Conservation (phyloP, 768 basidiomycete genomes). For the Tylopilus cervinicoccineus region DNA sequence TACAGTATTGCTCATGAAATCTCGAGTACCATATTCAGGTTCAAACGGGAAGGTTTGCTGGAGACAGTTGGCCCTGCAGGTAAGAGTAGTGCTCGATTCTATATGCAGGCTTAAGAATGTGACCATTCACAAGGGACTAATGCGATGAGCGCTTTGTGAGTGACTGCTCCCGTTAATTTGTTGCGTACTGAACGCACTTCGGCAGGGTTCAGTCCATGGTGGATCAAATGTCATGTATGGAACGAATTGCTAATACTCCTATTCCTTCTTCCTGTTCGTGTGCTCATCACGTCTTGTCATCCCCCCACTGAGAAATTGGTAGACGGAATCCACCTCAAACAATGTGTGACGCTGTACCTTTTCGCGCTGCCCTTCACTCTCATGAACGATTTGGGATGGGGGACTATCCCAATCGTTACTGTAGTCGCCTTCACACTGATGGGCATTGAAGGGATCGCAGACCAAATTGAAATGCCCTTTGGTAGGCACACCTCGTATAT, state of each 20-base stretch:
- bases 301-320: conserved; percentile 13
- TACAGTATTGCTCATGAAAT: conserved; percentile 76
- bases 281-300: neutral
- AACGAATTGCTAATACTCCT: conserved; percentile 86
- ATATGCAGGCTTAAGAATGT: neutral
- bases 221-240: conserved; percentile 82
- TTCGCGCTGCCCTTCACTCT: conserved; percentile 88
- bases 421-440: conserved; percentile 88
- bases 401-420: conserved; percentile 80
- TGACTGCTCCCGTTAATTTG: conserved; percentile 1
- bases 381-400: conserved; percentile 78
- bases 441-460: conserved; percentile 94
- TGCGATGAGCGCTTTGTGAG: conserved; percentile 66
- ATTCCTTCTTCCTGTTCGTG: conserved; percentile 71
- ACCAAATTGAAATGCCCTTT: conserved; percentile 94
- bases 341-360: conserved; percentile 91
- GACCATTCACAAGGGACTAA: conserved; percentile 55
- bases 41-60: conserved; percentile 75
- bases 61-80: conserved; percentile 91
- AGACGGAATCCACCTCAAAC: conserved; percentile 91
- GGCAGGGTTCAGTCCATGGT: conserved; percentile 74
- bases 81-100: conserved; percentile 24
- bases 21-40: conserved; percentile 60
- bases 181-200: conserved; percentile 4
- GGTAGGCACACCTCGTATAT: conserved; percentile 42